Evolutionary conservation across 2,329 filamentous ascomycete species (phyloP).

Genomic region (Mollisia scopiformis): DNA sequence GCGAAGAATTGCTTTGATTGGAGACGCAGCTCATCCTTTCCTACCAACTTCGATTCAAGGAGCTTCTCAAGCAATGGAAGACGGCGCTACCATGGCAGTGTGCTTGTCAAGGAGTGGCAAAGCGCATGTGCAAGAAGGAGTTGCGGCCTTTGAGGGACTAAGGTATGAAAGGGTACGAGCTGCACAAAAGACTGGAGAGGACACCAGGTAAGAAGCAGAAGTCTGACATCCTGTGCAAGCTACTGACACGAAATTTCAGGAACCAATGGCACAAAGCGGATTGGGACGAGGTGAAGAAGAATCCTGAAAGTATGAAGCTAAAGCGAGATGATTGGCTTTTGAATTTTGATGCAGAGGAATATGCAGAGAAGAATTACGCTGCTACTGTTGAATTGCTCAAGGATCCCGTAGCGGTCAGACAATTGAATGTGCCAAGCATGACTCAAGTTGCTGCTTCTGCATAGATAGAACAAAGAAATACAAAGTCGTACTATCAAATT

Average conservation of each 20-base stretch:
- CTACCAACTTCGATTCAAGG: conserved; percentile 71
- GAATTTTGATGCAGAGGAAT: conserved; percentile 26
- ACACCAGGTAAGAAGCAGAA: too few species aligned
- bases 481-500: not conserved
- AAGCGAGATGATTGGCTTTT: conserved; percentile 26
- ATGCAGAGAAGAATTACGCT: conserved; percentile 27
- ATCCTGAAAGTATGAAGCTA: conserved; percentile 26
- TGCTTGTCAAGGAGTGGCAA: conserved; percentile 32
- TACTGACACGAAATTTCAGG: too few species aligned
- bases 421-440: conserved; percentile 16
- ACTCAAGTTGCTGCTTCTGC: conserved; percentile 9
- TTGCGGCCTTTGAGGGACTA: conserved; percentile 22
- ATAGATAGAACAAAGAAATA: not conserved
- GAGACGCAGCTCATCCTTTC: conserved; percentile 70
- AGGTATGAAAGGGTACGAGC: conserved; percentile 27
- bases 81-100: conserved; percentile 40
- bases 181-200: conserved; percentile 30
- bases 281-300: conserved; percentile 28
- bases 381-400: conserved; percentile 18
- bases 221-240: too few species aligned
- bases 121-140: conserved; percentile 20
- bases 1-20: conserved; percentile 48
- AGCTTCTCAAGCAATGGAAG: conserved; percentile 49
- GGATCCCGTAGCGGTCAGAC: conserved; percentile 15
- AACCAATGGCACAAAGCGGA: conserved; percentile 28